These are phyloP conservation scores for Lycium barbarum DNA, from an alignment of 257 asterid species.

Conservation along the genomic window DNA sequence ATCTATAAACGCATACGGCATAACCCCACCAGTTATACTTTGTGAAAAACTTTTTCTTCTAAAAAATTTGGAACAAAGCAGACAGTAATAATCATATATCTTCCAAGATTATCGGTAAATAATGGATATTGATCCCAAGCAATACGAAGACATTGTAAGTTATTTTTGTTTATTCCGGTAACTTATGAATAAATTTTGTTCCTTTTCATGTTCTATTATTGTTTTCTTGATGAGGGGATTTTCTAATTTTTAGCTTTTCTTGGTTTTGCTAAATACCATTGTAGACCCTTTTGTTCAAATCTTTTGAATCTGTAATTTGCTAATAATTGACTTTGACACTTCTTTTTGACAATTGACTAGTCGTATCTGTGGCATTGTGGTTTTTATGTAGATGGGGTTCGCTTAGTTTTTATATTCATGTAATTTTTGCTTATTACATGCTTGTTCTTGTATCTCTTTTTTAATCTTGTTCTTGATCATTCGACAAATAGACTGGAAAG, in stretches of 20 bases:
- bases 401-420: neutral
- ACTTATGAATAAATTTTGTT: neutral
- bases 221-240: neutral
- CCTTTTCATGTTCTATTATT: neutral
- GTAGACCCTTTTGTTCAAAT: neutral
- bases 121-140: constrained; percentile 57
- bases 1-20: neutral
- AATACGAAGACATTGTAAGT: constrained; percentile 48
- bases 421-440: neutral
- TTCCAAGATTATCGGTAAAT: constrained; percentile 23
- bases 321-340: neutral
- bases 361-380: constrained; percentile 23
- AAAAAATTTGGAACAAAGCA: neutral
- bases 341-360: neutral
- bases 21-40: neutral
- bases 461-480: neutral
- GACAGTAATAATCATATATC: neutral
- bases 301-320: neutral
- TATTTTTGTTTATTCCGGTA: neutral
- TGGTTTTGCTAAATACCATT: neutral
- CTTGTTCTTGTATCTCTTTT: no score
- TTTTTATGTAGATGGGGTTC: neutral
- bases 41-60: neutral
- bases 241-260: neutral
- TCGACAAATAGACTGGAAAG: neutral